phyloP scores from a whole-genome alignment of 2,329 filamentous ascomycete genomes.

The Penicillium sp. region DNA sequence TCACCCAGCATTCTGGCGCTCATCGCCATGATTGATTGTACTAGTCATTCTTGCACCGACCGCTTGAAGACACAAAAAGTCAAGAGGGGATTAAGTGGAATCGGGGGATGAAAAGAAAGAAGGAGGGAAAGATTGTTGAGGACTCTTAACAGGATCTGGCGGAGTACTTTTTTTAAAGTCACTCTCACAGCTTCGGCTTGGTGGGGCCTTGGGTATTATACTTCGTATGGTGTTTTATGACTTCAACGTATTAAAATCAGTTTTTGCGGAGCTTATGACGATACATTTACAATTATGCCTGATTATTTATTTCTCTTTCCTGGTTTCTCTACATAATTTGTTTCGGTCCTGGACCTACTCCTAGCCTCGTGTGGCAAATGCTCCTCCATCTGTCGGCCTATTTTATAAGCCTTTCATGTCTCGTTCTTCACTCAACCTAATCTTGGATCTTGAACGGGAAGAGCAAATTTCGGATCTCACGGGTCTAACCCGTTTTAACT shows the following conservation, averaged over 20 bases:
- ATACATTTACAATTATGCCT: too few relatives aligned
- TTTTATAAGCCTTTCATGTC: neutral
- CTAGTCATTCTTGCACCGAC: constrained; percentile 47
- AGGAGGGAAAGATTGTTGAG: constrained; percentile 23
- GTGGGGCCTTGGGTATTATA: constrained; percentile 25
- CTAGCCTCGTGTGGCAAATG: constrained; percentile 3
- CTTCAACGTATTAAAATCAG: constrained; percentile 14
- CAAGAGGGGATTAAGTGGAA: constrained; percentile 8
- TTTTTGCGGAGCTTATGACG: too few relatives aligned
- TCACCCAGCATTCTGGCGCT: constrained; percentile 52
- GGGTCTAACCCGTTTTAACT: neutral
- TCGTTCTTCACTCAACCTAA: neutral
- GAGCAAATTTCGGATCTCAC: neutral
- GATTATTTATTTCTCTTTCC: neutral
- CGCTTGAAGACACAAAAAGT: constrained; percentile 16
- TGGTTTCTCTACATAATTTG: too few relatives aligned
- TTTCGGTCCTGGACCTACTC: neutral
- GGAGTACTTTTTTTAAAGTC: constrained; percentile 32
- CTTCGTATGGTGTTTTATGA: constrained; percentile 19
- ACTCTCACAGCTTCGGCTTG: constrained; percentile 20
- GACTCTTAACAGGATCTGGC: constrained; percentile 29
- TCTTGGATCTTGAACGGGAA: neutral
- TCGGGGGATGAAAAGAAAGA: constrained; percentile 6
- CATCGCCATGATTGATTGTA: constrained; percentile 50
- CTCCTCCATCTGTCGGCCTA: neutral